Evolutionary conservation across 176 grass and related monocot genomes (phyloP).

Genomic region (Bonia amplexicaulis): DNA sequence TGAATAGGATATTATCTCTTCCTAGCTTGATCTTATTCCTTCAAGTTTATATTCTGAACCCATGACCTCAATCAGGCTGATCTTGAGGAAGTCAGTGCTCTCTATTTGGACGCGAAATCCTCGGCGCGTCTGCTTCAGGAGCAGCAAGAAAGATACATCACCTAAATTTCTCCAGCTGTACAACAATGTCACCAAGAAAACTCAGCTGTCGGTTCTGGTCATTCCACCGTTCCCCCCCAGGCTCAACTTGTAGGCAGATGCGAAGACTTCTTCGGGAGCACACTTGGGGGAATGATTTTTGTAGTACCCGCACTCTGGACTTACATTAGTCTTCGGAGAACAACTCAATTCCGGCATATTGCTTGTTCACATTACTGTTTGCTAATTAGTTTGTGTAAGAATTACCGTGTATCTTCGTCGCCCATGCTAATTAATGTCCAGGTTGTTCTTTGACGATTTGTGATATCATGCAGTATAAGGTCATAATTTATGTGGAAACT

Average conservation of each 20-base stretch:
- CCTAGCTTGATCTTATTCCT: neutral
- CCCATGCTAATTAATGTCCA: neutral
- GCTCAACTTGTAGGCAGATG: neutral
- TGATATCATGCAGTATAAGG: neutral
- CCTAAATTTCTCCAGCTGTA: constrained; percentile 28
- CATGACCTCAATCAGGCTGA: constrained; percentile 48
- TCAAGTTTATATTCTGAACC: constrained; percentile 9
- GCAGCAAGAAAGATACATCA: constrained; percentile 89
- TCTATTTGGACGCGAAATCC: constrained; percentile 79
- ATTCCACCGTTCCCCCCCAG: neutral
- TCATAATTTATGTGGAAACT: neutral
- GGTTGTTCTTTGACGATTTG: neutral
- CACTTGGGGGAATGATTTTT: neutral
- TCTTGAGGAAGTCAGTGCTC: constrained; percentile 63
- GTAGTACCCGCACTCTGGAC: neutral
- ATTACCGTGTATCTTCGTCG: neutral
- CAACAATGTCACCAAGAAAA: neutral
- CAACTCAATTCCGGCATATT: constrained; percentile 8
- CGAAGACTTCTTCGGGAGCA: neutral
- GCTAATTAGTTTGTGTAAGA: constrained; percentile 21
- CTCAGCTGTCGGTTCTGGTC: neutral
- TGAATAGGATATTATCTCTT: neutral
- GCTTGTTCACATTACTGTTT: constrained; percentile 25
- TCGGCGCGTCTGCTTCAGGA: constrained; percentile 86
- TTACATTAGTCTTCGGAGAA: neutral